Base-by-base conservation (phyloP, 1,284 basidiomycete genomes). In the Hymenochaete sp. region DNA sequence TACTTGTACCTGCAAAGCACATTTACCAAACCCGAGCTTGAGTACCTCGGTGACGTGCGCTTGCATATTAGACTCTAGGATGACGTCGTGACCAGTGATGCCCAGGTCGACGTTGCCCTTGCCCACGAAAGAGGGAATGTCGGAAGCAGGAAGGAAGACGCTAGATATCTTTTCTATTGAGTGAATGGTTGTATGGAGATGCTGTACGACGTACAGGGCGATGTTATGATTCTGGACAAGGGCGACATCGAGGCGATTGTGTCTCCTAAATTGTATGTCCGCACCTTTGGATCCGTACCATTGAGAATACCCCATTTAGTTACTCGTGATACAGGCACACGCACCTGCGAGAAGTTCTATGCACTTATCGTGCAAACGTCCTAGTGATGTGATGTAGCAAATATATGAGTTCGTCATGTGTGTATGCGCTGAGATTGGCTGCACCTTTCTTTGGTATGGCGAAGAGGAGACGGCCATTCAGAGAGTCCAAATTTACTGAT, bases 111-210 rank as follows among this genome's bases (percentile, higher is more conserved):
- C 88, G 59, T 96, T 91, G 45, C 95, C 95, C 63, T 97, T 92
- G 24, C 92, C 96, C 28, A 99, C 96, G 65, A 98, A 99, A 27
- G 93, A 95, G 9, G 95, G 95, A 53, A 99, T 99, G 60, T 99
- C 96, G 6, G 89, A 76, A 1, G 96, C 96, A 18, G 96, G 95
- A 14, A 98, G 82, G 67, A 99, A 98, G 25, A 99, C 88, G 16
- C 93, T 95, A 61, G 6, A 10, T n/a, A n/a, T 16, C 9, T n/a
- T 26, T 27, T 16, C 38, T 18, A 35, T 49, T 49, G 47, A 54
- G 44, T 27, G 41, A 25, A 53, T 40, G 26, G 11, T 24, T 45
- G 11, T 26, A n/a, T 36, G 8, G 39, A n/a, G 19, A 7, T 24
- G 24, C 6, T 27, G n/a, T 38, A 35, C 24, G 25, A 48, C 77